These are phyloP conservation scores for Magnolia kwangsiensis DNA, from an alignment of 164 flowering plant genomes.

Conservation along the genomic window DNA sequence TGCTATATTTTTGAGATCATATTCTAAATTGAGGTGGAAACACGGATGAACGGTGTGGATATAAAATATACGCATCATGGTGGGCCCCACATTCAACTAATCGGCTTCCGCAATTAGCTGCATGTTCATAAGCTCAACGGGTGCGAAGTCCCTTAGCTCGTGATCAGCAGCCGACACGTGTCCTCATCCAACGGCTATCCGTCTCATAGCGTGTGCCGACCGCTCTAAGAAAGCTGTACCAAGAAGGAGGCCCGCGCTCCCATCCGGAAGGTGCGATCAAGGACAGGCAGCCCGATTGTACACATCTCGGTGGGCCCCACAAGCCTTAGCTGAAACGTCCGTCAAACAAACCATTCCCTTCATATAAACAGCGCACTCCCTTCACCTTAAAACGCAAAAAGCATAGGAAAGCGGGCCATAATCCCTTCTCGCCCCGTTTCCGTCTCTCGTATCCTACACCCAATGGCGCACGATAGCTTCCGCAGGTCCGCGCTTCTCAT, in stretches of 20 bases:
- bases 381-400: background rate
- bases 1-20: too few species aligned
- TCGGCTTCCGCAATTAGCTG: too few species aligned
- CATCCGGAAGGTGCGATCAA: background rate
- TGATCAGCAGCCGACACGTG: background rate
- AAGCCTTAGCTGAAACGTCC: background rate
- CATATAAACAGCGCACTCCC: background rate
- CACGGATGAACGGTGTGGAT: too few species aligned
- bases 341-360: background rate
- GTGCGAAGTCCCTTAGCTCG: too few species aligned
- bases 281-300: too few species aligned
- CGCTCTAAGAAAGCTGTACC: background rate
- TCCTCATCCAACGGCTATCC: background rate
- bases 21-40: too few species aligned
- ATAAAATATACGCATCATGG: too few species aligned
- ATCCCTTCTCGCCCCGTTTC: background rate
- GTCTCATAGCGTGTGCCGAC: background rate
- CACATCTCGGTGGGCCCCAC: background rate
- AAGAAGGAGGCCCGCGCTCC: background rate
- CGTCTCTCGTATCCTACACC: background rate
- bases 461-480: constrained; percentile 12
- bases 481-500: background rate
- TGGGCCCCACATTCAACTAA: too few species aligned
- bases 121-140: too few species aligned
- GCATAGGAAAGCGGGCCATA: background rate